Base-by-base conservation (phyloP, 108 stramenopile genomes). In the Cyclostephanos tholiformis region DNA sequence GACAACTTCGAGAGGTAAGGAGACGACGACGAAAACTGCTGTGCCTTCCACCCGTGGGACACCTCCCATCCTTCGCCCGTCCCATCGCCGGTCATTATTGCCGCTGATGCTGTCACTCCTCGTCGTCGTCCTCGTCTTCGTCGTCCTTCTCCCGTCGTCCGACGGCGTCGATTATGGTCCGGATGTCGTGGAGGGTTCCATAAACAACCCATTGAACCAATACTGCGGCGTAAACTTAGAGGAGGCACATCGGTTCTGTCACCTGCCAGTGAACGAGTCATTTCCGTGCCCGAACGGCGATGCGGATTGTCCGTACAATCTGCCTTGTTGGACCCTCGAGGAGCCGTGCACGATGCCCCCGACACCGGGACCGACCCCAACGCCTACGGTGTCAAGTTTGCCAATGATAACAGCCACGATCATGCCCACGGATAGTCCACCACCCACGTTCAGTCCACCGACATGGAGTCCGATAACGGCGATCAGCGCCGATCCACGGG, bases 201-300 rank as follows among this genome's bases (percentile, higher is more conserved):
- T 36, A 16, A 56, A 77, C 57, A 77, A 77, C 55, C 68, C 69
- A 0, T 25, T 52, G 46, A 70, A 77, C 35, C 55, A 69, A 48
- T 77, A 59, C 55, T 77, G 76, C 62, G 76, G 76, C 63, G 27
- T 77, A 20, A 27, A 39, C 32, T 61, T 70, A 41, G 44, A 46
- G 14, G 76, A 77, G 44, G 76, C 76, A 4, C 63, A 70, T 5
- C 46, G 39, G 10, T 77, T 77, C 49, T 77, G 76, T 38, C 69
- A 77, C 49, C 32, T 77, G 27, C 69, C 68, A 26, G 68, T 64
- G 11, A 32, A 70, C 12, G 56, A 70, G 44, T 77, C 76, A 0
- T 44, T 70, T 2, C 76, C 76, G 14, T 77, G 76, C 32, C 69
- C 76, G 4, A 57, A 53, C n/a, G 75, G 75, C 41, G 63, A 71